Evolutionary conservation across 2,329 filamentous ascomycete genomes (phyloP).

Genomic region (Zymoseptoria passerinii): DNA sequence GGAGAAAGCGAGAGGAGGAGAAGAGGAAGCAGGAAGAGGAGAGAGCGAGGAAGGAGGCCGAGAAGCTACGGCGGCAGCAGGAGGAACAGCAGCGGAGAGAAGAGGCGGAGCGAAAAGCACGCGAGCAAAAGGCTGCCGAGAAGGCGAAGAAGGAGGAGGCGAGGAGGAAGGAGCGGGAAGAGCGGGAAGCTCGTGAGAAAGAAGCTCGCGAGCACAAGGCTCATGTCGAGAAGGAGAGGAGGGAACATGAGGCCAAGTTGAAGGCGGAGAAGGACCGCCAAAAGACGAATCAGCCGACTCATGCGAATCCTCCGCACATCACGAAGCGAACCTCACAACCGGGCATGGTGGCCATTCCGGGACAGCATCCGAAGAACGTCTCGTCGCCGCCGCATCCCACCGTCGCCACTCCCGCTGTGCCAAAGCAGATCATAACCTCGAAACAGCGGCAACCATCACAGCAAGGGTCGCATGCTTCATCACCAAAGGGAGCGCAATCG

Average conservation of each 20-base stretch:
- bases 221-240: slow-evolving; percentile 48
- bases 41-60: slow-evolving; percentile 71
- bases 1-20: slow-evolving; percentile 83
- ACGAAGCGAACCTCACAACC: slow-evolving; percentile 53
- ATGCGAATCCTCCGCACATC: slow-evolving; percentile 32
- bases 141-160: slow-evolving; percentile 64
- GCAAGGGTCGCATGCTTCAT: slow-evolving; percentile 61
- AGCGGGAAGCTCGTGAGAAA: slow-evolving; percentile 56
- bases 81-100: slow-evolving; percentile 81
- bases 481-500: slow-evolving; percentile 55
- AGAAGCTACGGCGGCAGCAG: slow-evolving; percentile 67
- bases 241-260: slow-evolving; percentile 51
- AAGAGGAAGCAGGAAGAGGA: slow-evolving; percentile 88
- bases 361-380: slow-evolving; percentile 46
- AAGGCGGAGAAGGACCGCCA: slow-evolving; percentile 33
- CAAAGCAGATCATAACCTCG: slow-evolving; percentile 74
- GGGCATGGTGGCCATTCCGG: slow-evolving; percentile 47
- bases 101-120: slow-evolving; percentile 75
- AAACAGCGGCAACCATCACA: slow-evolving; percentile 71
- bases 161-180: slow-evolving; percentile 70
- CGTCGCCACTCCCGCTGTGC: slow-evolving; percentile 69
- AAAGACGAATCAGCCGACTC: slow-evolving; percentile 35
- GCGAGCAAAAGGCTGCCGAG: slow-evolving; percentile 70
- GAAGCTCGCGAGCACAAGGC: slow-evolving; percentile 63
- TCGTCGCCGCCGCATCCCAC: slow-evolving; percentile 67